Evolutionary conservation across 345 rosid species (phyloP).

Genomic region (Hirschfeldia incana): DNA sequence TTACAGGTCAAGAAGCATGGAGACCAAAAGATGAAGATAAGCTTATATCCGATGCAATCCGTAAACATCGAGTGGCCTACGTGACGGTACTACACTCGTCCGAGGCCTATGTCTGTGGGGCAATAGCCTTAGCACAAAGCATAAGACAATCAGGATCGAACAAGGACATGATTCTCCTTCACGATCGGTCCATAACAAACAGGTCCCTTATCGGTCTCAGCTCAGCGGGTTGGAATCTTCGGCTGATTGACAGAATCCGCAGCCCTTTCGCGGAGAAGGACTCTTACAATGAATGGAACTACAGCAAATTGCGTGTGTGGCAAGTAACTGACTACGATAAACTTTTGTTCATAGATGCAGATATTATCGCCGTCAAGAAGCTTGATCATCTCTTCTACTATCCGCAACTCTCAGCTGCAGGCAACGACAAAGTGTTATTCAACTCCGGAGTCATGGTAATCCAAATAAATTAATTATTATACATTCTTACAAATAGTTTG

Average conservation of each 20-base stretch:
- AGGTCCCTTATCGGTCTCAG: constrained; percentile 51
- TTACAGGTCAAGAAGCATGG: constrained; percentile 40
- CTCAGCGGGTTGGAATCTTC: constrained; percentile 67
- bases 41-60: not conserved
- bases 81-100: constrained; percentile 86
- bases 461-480: not conserved
- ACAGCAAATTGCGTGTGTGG: constrained; percentile 88
- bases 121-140: constrained; percentile 84
- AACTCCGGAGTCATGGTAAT: constrained; percentile 82
- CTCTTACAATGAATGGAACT: constrained; percentile 89
- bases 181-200: constrained; percentile 50
- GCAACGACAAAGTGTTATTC: constrained; percentile 49
- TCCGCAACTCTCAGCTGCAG: constrained; percentile 67
- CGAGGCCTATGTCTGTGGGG: constrained; percentile 86
- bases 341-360: constrained; percentile 74
- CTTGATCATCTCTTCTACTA: constrained; percentile 56
- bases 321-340: constrained; percentile 57
- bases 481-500: not conserved
- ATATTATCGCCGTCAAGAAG: constrained; percentile 55
- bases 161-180: constrained; percentile 63
- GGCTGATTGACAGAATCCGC: constrained; percentile 51
- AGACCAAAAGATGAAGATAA: constrained; percentile 12
- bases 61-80: constrained; percentile 51
- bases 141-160: constrained; percentile 56
- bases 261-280: constrained; percentile 55